Evolutionary conservation across 495 filamentous ascomycete genomes (phyloP), one percentile per base, ranked within the genome.

Genomic region (Podospora conica): DNA sequence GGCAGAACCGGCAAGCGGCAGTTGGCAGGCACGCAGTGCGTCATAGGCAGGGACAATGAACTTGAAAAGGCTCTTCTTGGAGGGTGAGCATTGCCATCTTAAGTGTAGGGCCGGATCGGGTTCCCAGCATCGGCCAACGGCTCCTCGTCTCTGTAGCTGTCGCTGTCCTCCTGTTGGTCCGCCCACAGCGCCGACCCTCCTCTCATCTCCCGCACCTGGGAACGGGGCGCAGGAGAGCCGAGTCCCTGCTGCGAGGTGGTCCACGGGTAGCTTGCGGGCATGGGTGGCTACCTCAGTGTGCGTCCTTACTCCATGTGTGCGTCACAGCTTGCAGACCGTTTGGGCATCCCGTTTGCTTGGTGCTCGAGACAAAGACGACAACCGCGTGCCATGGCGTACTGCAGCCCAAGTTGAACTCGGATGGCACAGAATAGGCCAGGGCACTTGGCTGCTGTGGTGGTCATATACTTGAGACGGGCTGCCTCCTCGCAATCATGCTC

Each of bases 31-130:
- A 53, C 62, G 67, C 55, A 61, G 33, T 70, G 68, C 68, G 68
- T 70, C 68, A 70, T 70, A 70, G 65, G 65, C 55, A 67, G 58
- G 55, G 28, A 55, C 33, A n/a, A 60, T 58, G 68, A 62, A 55
- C 54, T 63, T 61, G 61, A 63, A 28, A 65, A 61, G n/a, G n/a
- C 58, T 10, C 31, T 22, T 31, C 21, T 23, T 25, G 61, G 20
- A 20, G 62, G 62, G 55, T 7, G 28, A 12, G 21, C 22, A 55
- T 58, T 58, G 18, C 54, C 57, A 23, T 57, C 24, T 23, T 64
- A 64, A 18, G 20, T 22, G 55, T 40, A 40, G 33, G 33, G 33
- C 33, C 12, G 33, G 33, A 40, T 40, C 33, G 33, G 33, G 12
- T 40, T 18, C 33, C 33, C 33, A 40, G 33, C 33, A 40, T 40